Evolutionary conservation across 2,329 filamentous ascomycete genomes (phyloP).

Genomic region (Stagonosporopsis tanaceti): DNA sequence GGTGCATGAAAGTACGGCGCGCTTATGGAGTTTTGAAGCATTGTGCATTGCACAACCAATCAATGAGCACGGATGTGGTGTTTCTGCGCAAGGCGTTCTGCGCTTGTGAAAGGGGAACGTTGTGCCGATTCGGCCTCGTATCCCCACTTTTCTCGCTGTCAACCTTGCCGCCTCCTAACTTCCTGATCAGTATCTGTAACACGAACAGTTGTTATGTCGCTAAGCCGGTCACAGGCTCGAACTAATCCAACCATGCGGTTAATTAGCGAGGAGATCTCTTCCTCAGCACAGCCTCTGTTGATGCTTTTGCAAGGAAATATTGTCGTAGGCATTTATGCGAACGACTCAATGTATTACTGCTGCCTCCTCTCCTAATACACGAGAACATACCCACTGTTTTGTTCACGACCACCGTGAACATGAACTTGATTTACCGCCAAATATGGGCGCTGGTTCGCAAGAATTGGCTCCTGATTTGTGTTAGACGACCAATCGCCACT

Average conservation of each 20-base stretch:
- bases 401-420: background rate
- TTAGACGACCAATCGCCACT: constrained; percentile 30
- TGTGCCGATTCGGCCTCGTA: constrained; percentile 7
- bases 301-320: background rate
- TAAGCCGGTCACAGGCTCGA: background rate
- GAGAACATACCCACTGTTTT: background rate
- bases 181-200: background rate
- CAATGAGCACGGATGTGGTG: background rate
- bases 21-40: background rate
- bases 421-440: constrained; percentile 32
- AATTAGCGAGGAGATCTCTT: background rate
- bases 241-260: background rate
- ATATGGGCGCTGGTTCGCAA: constrained; percentile 38
- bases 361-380: background rate
- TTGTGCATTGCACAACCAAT: background rate
- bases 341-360: background rate
- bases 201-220: background rate
- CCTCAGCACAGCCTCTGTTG: background rate
- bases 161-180: constrained; percentile 10
- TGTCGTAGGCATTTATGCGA: background rate
- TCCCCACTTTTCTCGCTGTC: constrained; percentile 9
- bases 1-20: background rate
- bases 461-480: constrained; percentile 35
- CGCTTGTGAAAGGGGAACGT: constrained; percentile 1
- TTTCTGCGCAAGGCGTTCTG: constrained; percentile 3